Conservation (phyloP, 495 filamentous ascomycete species). For the Eremomyces bilateralis region DNA sequence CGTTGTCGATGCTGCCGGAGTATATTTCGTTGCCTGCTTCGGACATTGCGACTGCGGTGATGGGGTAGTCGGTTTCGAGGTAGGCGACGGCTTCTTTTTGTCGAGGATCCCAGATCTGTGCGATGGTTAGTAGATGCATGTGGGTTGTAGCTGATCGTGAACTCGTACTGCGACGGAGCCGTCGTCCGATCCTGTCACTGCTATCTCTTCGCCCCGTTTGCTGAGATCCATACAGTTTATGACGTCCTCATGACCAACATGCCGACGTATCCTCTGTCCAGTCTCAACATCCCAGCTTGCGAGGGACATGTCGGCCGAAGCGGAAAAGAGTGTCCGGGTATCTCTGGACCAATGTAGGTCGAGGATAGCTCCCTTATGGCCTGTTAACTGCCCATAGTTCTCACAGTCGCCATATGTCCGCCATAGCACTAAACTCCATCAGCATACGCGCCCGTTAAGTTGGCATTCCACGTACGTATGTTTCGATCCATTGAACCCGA, state of each 20-base stretch:
- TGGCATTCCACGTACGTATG: constrained; percentile 39
- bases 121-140: not conserved
- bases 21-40: constrained; percentile 93
- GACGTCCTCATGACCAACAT: constrained; percentile 83
- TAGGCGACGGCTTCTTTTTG: constrained; percentile 76
- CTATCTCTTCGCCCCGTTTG: constrained; percentile 68
- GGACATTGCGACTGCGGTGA: constrained; percentile 74
- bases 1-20: constrained; percentile 87
- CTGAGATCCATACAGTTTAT: constrained; percentile 78
- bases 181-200: constrained; percentile 81
- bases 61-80: constrained; percentile 77
- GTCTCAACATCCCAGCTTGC: constrained; percentile 91
- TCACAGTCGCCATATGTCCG: constrained; percentile 76
- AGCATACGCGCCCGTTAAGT: not conserved
- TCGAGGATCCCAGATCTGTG: constrained; percentile 78
- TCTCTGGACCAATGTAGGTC: constrained; percentile 96
- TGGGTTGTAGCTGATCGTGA: constrained; percentile 1
- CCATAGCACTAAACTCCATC: constrained; percentile 53
- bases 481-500: constrained; percentile 89
- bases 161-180: constrained; percentile 50
- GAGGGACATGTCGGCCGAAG: constrained; percentile 76
- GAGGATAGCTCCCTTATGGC: constrained; percentile 74
- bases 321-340: constrained; percentile 74
- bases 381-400: constrained; percentile 71
- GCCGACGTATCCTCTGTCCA: constrained; percentile 66